Evolutionary conservation across 352 stramenopile species (phyloP), one percentile per base, ranked within the genome.

Genomic region (Pythium grandisporangium): DNA sequence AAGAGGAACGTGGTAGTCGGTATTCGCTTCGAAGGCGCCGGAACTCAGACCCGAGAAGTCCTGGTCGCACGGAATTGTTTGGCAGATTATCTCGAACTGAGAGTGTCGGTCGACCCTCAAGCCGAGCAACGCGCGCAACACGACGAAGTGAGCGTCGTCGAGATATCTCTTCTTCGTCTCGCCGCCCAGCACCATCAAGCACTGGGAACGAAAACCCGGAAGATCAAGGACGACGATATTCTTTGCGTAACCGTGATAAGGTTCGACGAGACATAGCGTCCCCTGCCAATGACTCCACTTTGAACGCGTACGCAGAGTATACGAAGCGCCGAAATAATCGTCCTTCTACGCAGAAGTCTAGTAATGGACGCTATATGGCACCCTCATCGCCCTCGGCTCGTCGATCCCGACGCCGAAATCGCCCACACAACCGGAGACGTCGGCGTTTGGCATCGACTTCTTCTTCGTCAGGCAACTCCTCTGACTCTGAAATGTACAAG

Each of bases 211-310:
- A 22, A 40, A 2, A 24, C 39, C 27, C 33, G 22, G 56, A 58
- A 17, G 59, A 58, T 7, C 60, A 39, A 29, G 61, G 58, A 20
- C 58, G 52, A 3, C 72, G 78, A 14, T 91, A 91, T 48, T 79
- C 66, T 6, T 58, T 91, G 12, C 68, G 78, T 14, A 61, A 89
- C 63, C 75, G 78, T 8, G 74, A 70, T 0, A 91, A 89, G 58
- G 66, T 70, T 8, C 61, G 80, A 46, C 58, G 64, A 23, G 26
- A 41, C 0, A 64, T 64, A 3, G 36, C 58, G 19, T 56, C 58
- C 7, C 50, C 61, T 7, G 30, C 48, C 5, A 62, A 70, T 24
- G 60, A 61, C 16, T 51, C 60, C 13, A 55, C 60, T n/a, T 53
- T 69, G 29, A 52, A 48, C 30, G 70, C 66, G 10, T 86, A 79